Base-by-base conservation (phyloP, 768 basidiomycete genomes). In the Suillus weaverae region DNA sequence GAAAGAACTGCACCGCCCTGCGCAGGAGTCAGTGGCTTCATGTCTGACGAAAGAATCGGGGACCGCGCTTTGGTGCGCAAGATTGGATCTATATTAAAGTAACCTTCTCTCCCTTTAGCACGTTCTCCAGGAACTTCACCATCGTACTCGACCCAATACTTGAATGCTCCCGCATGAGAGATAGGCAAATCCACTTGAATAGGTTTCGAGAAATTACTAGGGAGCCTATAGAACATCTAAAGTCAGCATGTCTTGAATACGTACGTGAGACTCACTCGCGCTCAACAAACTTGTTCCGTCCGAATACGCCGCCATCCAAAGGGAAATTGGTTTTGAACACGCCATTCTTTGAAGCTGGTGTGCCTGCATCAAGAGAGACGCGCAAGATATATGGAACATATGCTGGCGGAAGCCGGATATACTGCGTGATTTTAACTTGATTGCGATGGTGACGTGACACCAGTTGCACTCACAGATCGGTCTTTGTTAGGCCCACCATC, bases 321-420 rank as follows among this genome's bases (percentile, higher is more conserved):
- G 97, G 97, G 71, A 99, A 98, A 75, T 99, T 98, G 64, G 95
- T 97, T 80, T 90, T 94, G 77, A 99, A 92, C 1, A 95, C 85
- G 60, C 95, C 97, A 71, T 96, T 93, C 71, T 87, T 89, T 9
- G 93, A 86, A 11, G 94, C 94, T 2, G 94, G 89, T 3, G 95
- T 95, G 8, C 97, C 97, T 1, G 97, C 92, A 55, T 96, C 91
- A 59, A 99, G 83, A 22, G 91, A 90, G 41, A 99, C 91, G 61
- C 97, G 89, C 33, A 99, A 80, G 57, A 99, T 85, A 74, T 99
- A 99, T 1, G 96, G 96, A 20, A 80, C 80, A 72, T 88, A 84
- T 30, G 96, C 94, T 13, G 97, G 95, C 10, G 97, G 97, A 20
- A 99, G 87, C 46, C 97, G 95, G 70, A 97, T 91, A 76, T 99